Evolutionary conservation across 176 grass and related monocot species (phyloP), one percentile per base, ranked within the genome.

Genomic region (Themeda triandra): DNA sequence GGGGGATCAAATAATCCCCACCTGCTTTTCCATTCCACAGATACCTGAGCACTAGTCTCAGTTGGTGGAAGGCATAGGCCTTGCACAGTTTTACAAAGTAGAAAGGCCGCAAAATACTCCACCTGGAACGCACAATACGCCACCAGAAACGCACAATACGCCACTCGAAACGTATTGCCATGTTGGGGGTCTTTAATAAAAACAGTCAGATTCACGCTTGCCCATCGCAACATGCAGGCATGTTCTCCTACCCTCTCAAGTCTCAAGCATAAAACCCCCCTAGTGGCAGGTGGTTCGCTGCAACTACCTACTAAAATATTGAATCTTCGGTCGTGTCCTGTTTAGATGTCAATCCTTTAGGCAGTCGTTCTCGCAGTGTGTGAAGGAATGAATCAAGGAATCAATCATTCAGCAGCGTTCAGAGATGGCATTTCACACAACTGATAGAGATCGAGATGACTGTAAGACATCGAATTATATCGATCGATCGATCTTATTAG

Each of bases 171-270:
- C 35, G 42, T 85, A 15, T 42, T 58, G 10, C 33, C 63, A 40
- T 56, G 73, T 69, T 69, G 63, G 15, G 6, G 60, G 68, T 24
- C 77, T 66, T 24, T 9, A 41, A 72, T 31, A 60, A 82, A 77
- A 59, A 28, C 13, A 14, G 12, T 24, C 63, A 49, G 30, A 33
- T 71, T 59, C 66, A 40, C 24, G 14, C 66, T n/a, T 21, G n/a
- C 19, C 11, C 68, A 32, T 32, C 0, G 63, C 66, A 79, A 79
- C 75, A 71, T 79, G 76, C 66, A 72, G 36, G 84, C 84, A 80
- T 78, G 67, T 86, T 80, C 84, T 69, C 37, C 51, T 45, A 35
- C 66, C n/a, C 23, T 39, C 6, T 39, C 3, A 1, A n/a, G n/a
- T 31, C 35, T 72, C 33, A 41, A 25, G 71, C 6, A 18, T 37